Evolutionary conservation across 1,139 yeast genomes (phyloP), one percentile per base, ranked within the genome.

Genomic region (Hanseniaspora uvarum): DNA sequence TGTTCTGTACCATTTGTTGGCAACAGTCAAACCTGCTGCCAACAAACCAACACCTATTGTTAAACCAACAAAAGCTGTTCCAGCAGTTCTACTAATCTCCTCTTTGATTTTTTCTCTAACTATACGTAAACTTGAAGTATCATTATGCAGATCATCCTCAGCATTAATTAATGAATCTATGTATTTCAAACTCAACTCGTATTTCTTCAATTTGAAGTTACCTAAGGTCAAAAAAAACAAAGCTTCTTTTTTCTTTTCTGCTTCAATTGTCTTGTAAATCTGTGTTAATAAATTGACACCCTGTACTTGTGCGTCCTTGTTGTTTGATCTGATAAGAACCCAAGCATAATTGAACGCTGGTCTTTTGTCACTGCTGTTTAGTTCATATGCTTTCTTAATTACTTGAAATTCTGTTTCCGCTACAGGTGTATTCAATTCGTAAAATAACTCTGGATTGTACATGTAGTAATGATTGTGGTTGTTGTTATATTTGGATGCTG

Each of bases 281-380:
- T 80, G 81, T 0, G 92, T 77, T 57, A 94, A 72, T 37, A 89
- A 74, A 56, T 78, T 80, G 26, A 94, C 80, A 0, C 97, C 99
- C 54, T 82, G 74, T 60, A 82, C 77, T 63, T 86, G 95, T 57
- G 85, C 82, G 50, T 73, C 74, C 24, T 73, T 73, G 46, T 73
- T 71, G 51, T 68, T 63, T 5, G 95, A 80, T 65, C 88, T 88
- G 58, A 94, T 79, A 54, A 92, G 72, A 1, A 95, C 98, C 98
- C 99, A 94, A 0, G 96, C 95, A 63, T 86, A 86, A 68, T 92
- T 94, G 74, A 94, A 94, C 56, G 81, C 78, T 4, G 96, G 83
- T 66, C 87, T 96, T 0, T 86, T 75, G 0, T 88, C 75, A 0
- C 87, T 89, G 51, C 77, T 72, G 10, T 94, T 94, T 5, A 69